Evolutionary conservation across 2,329 filamentous ascomycete species (phyloP), one percentile per base, ranked within the genome.

Genomic region (Cytospora paraplurivora): DNA sequence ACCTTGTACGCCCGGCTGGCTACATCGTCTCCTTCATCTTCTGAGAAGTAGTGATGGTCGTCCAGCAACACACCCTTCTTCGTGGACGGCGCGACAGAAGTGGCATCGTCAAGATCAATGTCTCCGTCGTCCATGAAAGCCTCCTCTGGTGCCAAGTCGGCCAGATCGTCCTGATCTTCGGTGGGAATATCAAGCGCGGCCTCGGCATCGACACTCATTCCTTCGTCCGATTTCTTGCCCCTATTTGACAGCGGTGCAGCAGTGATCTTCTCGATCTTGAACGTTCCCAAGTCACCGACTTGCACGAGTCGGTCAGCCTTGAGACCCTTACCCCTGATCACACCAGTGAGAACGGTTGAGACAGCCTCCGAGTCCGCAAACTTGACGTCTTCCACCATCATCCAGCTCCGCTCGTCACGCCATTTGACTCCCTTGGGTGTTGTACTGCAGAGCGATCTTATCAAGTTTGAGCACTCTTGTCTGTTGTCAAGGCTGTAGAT

Each of bases 11-110:
- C 91, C 37, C 79, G 77, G 41, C 82, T 77, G 19, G 86, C 79
- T 19, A 83, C 79, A 59, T 87, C 81, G 50, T 84, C 81, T 7
- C 82, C 80, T 59, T 95, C 89, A 54, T 95, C 92, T 51, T 98
- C 94, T 0, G 93, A 93, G 73, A 98, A 99, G 76, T 99, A 99
- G 74, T 98, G 94, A 75, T 99, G 94, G 69, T 98, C 94, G 69
- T 99, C 95, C 11, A 99, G 82, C 49, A 99, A 79, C 1, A 99
- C 95, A 68, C 94, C 95, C 77, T 94, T 96, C 72, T 88, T 88
- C 51, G 83, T 81, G 1, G 80, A 78, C 4, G 75, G 73, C 56
- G 76, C 75, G 27, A 82, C 78, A 4, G 81, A 81, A 71, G 67
- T 77, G 10, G 72, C 70, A 63, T 74, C 75, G 35, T 73, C 71